phyloP scores from a whole-genome alignment of 805 yeast species.

The Yarrowia sp. region DNA sequence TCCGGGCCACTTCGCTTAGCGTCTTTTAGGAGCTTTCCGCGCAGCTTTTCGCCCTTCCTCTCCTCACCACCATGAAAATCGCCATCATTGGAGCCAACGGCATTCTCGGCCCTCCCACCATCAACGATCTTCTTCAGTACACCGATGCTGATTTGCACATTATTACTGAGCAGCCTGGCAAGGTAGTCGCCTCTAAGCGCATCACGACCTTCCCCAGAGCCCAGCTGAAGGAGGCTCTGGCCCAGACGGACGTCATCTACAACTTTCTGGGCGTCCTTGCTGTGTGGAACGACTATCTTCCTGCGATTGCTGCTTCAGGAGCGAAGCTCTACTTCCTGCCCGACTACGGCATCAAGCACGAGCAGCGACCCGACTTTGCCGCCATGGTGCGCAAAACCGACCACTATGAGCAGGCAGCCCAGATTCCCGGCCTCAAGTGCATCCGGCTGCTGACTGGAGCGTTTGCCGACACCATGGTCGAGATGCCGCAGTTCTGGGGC shows the following conservation, averaged over 20 bases:
- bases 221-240: neutral
- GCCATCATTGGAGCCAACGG: conserved; percentile 13
- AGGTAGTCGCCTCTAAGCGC: neutral
- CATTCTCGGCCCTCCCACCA: conserved; percentile 2
- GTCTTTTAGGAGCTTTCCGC: neutral
- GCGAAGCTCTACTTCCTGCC: conserved; percentile 7
- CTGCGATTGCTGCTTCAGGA: neutral
- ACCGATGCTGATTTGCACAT: neutral
- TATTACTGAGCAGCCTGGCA: neutral
- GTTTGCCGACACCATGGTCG: conserved; percentile 1
- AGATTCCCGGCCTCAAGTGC: neutral
- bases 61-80: neutral
- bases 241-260: neutral
- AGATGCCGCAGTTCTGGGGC: conserved; percentile 14
- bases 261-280: conserved; percentile 15
- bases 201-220: neutral
- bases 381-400: conserved; percentile 16
- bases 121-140: neutral
- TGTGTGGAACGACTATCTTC: neutral
- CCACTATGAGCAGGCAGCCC: conserved; percentile 4
- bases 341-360: conserved; percentile 3
- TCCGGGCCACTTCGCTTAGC: too few relatives aligned
- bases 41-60: neutral
- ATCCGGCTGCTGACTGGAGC: conserved; percentile 15
- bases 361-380: conserved; percentile 8